Percentiles rank a stretch among this genome's conserved stretches.
These are phyloP conservation scores for Hypoxylon rickii DNA, from an alignment of 495 filamentous ascomycete species.

Conservation along the genomic window DNA sequence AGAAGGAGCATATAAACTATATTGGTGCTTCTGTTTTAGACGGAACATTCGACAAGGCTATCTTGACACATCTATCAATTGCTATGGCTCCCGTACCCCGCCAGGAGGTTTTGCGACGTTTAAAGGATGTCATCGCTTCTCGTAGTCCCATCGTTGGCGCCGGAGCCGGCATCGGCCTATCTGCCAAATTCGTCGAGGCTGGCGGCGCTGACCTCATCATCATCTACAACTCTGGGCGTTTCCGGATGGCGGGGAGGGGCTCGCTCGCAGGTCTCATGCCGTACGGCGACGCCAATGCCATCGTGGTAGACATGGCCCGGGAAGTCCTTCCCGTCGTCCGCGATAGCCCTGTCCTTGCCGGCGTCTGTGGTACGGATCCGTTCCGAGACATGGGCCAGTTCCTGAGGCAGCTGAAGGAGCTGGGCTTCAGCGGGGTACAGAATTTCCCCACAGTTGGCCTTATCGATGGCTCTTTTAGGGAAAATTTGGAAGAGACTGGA, in stretches of 20 bases:
- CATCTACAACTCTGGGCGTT: constrained; percentile 74
- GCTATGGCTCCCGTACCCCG: constrained; percentile 51
- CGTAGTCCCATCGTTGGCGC: constrained; percentile 66
- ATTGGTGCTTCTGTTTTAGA: no score
- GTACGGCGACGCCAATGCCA: constrained; percentile 71
- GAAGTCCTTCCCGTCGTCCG: constrained; percentile 65
- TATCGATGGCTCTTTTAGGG: constrained; percentile 68
- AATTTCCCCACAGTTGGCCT: constrained; percentile 76
- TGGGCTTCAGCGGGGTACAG: constrained; percentile 70
- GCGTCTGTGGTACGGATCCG: constrained; percentile 70
- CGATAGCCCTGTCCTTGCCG: constrained; percentile 65
- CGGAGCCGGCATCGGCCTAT: constrained; percentile 73
- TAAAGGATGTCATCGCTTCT: constrained; percentile 56
- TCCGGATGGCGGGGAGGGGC: constrained; percentile 73
- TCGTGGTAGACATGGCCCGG: constrained; percentile 68
- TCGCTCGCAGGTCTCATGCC: constrained; percentile 74
- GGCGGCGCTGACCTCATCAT: constrained; percentile 71
- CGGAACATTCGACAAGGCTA: not conserved
- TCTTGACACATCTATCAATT: not conserved
- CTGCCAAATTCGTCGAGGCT: constrained; percentile 69
- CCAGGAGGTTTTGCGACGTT: constrained; percentile 58
- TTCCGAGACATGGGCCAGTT: constrained; percentile 64
- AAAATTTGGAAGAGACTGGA: constrained; percentile 70
- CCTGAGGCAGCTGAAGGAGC: constrained; percentile 57
- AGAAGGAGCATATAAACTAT: no score